Evolutionary conservation across 306 rosid species (phyloP).

Genomic region (Styphnolobium japonicum): DNA sequence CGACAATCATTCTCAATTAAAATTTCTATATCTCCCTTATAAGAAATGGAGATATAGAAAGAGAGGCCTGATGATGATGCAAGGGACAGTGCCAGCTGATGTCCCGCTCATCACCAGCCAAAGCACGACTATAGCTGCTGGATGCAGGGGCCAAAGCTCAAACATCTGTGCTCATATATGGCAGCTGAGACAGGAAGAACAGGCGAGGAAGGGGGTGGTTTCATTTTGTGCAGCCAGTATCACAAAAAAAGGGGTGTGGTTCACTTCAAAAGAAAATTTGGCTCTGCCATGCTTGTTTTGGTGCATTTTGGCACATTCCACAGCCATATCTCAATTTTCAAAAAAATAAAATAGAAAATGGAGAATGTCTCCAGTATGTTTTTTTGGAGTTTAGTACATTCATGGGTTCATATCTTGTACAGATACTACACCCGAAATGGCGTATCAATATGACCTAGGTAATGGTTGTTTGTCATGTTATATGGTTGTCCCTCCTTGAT

Average conservation of each 20-base stretch:
- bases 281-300: background rate
- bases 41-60: background rate
- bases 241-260: no score
- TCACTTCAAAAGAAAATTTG: background rate
- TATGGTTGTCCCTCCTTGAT: background rate
- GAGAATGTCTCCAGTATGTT: no score
- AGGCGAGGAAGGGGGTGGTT: background rate
- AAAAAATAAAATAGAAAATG: no score
- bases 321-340: background rate
- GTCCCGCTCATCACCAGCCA: no score
- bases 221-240: background rate
- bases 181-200: background rate
- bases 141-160: background rate
- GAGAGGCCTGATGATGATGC: no score
- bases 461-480: background rate
- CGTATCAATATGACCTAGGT: background rate
- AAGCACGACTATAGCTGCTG: background rate
- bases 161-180: background rate
- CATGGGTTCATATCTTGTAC: background rate
- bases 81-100: no score
- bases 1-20: background rate
- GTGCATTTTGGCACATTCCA: no score
- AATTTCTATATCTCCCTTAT: no score
- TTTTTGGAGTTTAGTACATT: background rate
- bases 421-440: background rate